Evolutionary conservation across 768 basidiomycete genomes (phyloP), one percentile per base, ranked within the genome.

Genomic region (Harrya chromipes): DNA sequence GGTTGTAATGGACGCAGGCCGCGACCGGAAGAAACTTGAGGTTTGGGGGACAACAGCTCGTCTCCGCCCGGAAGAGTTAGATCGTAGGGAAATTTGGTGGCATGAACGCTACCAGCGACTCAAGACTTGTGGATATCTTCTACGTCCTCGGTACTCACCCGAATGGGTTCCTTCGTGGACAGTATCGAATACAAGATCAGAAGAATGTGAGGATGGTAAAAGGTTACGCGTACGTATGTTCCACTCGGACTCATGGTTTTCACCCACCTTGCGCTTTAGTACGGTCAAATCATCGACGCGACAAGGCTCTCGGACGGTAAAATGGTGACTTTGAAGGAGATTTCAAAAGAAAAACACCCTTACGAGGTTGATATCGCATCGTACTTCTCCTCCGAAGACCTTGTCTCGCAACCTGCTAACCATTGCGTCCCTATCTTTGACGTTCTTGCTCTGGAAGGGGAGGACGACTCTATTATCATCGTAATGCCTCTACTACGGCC

Each of bases 311-410:
- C 60, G 2, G 70, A 72, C 23, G 58, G 50, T 0, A 50, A 33
- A 4, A 40, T 56, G 1, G 66, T 74, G 0, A 61, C 56, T 13
- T 51, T 74, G n/a, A 74, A 74, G 23, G 35, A 37, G 1, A 52
- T 71, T 0, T 0, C 19, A 6, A 47, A 49, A 35, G 39, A 9
- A 14, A 26, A 20, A 0, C 40, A 55, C 14, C 63, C 64, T 5
- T 38, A 49, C 4, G 70, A 71, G 26, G 58, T 44, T 0, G 55
- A 64, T 5, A 63, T 70, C 4, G 59, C n/a, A 0, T 19, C 46
- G 6, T 51, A 58, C 24, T 63, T 70, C 19, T 66, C 58, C 1
- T 40, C 57, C 0, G 27, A 53, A 1, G 1, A 2, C 1, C 43
- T 57, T 11, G 34, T 21, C 1, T 23, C 46, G 1, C 24, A 57